Conservation (phyloP, 805 yeast species). For the Candida gorgasii region DNA sequence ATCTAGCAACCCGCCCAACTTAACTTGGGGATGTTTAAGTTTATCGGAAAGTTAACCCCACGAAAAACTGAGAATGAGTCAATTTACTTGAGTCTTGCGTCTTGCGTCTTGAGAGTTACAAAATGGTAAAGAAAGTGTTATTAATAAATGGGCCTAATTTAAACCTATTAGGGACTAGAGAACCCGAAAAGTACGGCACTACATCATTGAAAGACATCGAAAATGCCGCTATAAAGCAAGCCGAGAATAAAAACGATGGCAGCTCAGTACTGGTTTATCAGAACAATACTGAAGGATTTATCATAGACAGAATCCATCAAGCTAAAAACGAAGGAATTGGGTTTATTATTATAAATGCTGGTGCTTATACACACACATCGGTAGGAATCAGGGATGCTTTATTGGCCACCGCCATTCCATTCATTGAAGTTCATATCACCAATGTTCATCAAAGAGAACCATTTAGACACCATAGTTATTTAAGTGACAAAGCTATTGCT, state of each 20-base stretch:
- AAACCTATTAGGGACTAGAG: conserved; percentile 49
- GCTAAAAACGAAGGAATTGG: conserved; percentile 45
- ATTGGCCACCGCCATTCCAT: conserved; percentile 49
- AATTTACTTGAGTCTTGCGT: no score
- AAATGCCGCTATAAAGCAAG: conserved; percentile 36
- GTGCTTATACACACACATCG: conserved; percentile 54
- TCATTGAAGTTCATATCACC: conserved; percentile 51
- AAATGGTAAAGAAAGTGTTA: conserved; percentile 43
- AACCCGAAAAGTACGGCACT: conserved; percentile 53
- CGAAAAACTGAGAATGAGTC: background rate
- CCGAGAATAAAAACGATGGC: conserved; percentile 28
- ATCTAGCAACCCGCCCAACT: no score
- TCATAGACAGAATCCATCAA: conserved; percentile 49
- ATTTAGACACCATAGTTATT: conserved; percentile 50
- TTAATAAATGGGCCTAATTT: conserved; percentile 52
- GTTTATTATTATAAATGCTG: conserved; percentile 51
- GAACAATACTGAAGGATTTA: conserved; percentile 47
- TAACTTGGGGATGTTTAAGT: no score
- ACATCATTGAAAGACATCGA: conserved; percentile 46
- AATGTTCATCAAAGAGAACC: conserved; percentile 53
- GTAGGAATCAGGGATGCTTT: conserved; percentile 53
- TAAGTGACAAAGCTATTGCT: conserved; percentile 50
- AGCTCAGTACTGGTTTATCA: conserved; percentile 38
- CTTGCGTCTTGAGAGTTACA: no score
- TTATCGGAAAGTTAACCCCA: no score